Conservation (phyloP, 139 green algal genomes). For the Yamagishiella unicocca region DNA sequence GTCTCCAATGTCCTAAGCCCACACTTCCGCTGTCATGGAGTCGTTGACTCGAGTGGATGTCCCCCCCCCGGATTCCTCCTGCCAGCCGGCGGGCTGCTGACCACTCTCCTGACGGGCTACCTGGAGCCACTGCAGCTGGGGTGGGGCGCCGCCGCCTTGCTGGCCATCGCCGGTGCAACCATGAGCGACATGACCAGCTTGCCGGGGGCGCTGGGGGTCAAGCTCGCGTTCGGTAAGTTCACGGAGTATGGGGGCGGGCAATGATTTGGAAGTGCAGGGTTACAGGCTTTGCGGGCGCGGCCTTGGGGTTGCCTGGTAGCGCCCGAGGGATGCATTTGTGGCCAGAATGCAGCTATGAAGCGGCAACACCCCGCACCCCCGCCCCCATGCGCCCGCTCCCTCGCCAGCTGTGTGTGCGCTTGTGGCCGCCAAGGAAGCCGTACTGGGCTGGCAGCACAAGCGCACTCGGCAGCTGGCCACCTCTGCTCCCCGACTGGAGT, state of each 20-base stretch:
- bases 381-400: neutral
- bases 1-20: neutral
- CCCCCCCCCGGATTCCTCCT: neutral
- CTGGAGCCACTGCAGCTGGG: constrained; percentile 44
- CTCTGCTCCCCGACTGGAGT: constrained; percentile 7
- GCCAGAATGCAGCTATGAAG: neutral
- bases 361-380: too few relatives aligned
- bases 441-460: constrained; percentile 32
- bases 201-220: constrained; percentile 58
- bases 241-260: neutral
- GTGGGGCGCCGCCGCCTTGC: constrained; percentile 34
- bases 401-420: constrained; percentile 41
- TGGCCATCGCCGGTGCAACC: constrained; percentile 47
- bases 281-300: neutral
- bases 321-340: neutral
- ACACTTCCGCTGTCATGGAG: too few relatives aligned
- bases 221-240: constrained; percentile 62
- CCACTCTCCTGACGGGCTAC: constrained; percentile 29
- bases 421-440: constrained; percentile 33
- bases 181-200: constrained; percentile 60
- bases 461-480: neutral
- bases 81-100: constrained; percentile 57
- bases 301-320: neutral
- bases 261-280: neutral
- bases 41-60: neutral